Conservation (phyloP, 768 basidiomycete genomes). For the Auricularia sp. region DNA sequence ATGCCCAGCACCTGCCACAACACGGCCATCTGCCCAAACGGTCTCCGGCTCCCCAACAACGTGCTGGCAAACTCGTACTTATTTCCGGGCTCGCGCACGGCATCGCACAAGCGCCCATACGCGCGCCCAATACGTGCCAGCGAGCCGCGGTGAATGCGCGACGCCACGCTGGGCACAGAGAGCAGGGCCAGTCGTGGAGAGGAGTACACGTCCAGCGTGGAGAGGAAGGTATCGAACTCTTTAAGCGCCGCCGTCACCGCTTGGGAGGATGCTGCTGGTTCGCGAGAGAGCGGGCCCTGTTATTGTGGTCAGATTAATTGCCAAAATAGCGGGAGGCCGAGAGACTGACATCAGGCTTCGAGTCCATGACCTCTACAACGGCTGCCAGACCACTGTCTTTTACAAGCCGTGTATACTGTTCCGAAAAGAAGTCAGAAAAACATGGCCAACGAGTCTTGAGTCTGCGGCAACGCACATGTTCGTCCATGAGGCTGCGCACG, state of each 20-base stretch:
- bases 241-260: conserved; percentile 52
- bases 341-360: no score
- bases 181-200: conserved; percentile 72
- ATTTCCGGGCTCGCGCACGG: conserved; percentile 64
- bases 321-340: conserved; percentile 4
- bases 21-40: conserved; percentile 68
- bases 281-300: conserved; percentile 58
- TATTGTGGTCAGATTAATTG: conserved; percentile 19
- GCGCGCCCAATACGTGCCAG: conserved; percentile 55
- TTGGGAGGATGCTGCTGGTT: conserved; percentile 54
- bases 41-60: conserved; percentile 69
- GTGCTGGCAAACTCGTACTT: conserved; percentile 88
- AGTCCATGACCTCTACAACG: conserved; percentile 16
- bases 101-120: conserved; percentile 66
- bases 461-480: conserved; percentile 53
- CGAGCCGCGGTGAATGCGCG: conserved; percentile 65
- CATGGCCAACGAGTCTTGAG: no score
- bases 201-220: conserved; percentile 67
- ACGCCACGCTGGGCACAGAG: conserved; percentile 52
- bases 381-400: conserved; percentile 31
- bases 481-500: conserved; percentile 56
- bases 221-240: conserved; percentile 77
- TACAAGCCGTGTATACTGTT: conserved; percentile 26
- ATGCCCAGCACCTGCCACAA: conserved; percentile 73
- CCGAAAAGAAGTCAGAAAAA: no score